These are phyloP conservation scores for Tremella mesenterica DNA, from an alignment of 768 basidiomycete species.

Conservation along the genomic window DNA sequence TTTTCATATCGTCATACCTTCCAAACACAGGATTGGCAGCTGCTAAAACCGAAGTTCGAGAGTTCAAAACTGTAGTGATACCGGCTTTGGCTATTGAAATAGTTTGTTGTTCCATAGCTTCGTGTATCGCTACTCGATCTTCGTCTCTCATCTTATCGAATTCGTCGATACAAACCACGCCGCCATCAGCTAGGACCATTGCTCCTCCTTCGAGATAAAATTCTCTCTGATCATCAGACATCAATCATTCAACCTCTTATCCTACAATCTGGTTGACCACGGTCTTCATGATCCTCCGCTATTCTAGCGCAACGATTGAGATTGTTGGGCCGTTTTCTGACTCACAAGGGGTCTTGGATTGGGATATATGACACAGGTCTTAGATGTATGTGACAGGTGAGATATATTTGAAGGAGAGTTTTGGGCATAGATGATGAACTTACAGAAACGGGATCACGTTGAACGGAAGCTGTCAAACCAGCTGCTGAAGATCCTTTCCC, in stretches of 20 bases:
- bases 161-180: constrained; percentile 98
- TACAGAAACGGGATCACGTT: constrained; percentile 83
- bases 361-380: too few relatives aligned
- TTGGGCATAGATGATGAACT: constrained; percentile 35
- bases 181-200: constrained; percentile 97
- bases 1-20: constrained; percentile 85
- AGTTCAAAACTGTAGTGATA: constrained; percentile 94
- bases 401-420: not conserved
- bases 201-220: constrained; percentile 99
- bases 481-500: constrained; percentile 98
- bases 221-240: constrained; percentile 64
- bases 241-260: too few relatives aligned
- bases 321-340: not conserved
- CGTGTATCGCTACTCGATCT: constrained; percentile 96
- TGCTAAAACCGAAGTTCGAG: constrained; percentile 87
- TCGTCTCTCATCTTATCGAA: constrained; percentile 99
- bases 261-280: too few relatives aligned
- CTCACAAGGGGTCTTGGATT: too few relatives aligned
- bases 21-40: constrained; percentile 98
- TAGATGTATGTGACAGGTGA: not conserved
- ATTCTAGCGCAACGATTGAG: not conserved
- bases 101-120: constrained; percentile 99
- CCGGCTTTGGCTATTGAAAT: constrained; percentile 82
- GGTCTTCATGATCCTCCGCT: not conserved
- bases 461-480: constrained; percentile 94